These are phyloP conservation scores for Coprinopsis strossmayeri DNA, from an alignment of 768 basidiomycete genomes.

Conservation along the genomic window DNA sequence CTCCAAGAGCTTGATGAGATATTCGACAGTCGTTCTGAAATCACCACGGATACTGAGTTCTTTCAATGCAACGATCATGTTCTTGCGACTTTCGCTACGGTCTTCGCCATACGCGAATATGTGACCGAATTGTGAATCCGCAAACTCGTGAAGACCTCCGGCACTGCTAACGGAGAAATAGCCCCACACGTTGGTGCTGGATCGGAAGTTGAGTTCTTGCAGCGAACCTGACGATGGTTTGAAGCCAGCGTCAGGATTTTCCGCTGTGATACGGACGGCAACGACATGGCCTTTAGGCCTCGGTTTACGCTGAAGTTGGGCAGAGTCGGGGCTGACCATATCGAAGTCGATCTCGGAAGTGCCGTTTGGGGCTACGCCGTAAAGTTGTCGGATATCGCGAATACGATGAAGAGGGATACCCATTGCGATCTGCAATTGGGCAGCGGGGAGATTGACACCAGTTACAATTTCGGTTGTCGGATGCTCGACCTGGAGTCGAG, in stretches of 20 bases:
- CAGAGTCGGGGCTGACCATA: conserved; percentile 83
- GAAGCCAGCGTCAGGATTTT: conserved; percentile 99
- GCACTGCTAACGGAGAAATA: conserved; percentile 97
- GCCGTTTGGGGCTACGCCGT: conserved; percentile 88
- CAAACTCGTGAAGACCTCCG: conserved; percentile 97
- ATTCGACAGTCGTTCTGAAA: conserved; percentile 98
- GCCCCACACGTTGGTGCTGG: conserved; percentile 99
- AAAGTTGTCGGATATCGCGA: conserved; percentile 90
- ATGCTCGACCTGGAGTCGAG: conserved; percentile 99
- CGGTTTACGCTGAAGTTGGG: conserved; percentile 88
- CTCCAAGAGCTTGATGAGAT: conserved; percentile 96
- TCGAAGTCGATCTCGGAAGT: conserved; percentile 96
- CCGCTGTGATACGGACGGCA: conserved; percentile 97
- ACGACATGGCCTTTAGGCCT: conserved; percentile 97
- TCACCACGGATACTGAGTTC: conserved; percentile 98
- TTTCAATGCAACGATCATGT: conserved; percentile 99
- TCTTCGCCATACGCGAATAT: conserved; percentile 99
- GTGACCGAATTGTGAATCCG: conserved; percentile 98
- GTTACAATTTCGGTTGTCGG: conserved; percentile 99
- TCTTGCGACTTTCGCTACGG: conserved; percentile 90
- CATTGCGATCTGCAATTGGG: conserved; percentile 97
- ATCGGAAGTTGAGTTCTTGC: conserved; percentile 99
- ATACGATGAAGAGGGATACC: conserved; percentile 95
- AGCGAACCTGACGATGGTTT: conserved; percentile 96
- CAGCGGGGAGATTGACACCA: conserved; percentile 95